A percentile compares a stretch with the other conserved stretches of the same genome.
phyloP scores from a whole-genome alignment of 305 asterid species.

The Fraxinus ornus region DNA sequence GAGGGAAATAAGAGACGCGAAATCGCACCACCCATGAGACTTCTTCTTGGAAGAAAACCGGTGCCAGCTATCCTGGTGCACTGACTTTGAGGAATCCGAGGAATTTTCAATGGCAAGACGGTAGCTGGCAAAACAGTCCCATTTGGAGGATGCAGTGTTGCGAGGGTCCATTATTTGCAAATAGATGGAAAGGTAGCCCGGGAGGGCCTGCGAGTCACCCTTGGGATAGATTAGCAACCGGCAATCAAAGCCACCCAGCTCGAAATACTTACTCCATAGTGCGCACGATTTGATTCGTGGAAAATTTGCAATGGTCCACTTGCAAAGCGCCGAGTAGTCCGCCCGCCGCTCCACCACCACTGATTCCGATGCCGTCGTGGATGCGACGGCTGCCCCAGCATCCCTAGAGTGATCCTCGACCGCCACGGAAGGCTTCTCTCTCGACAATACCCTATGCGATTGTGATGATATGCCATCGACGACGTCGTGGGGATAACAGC shows the following conservation, averaged over 20 bases:
- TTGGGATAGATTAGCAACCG: conserved; percentile 85
- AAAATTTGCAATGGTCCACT: conserved; percentile 83
- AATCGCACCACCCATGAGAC: conserved; percentile 99
- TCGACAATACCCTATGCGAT: conserved; percentile 5
- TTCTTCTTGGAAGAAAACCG: conserved; percentile 88
- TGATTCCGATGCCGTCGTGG: conserved; percentile 57
- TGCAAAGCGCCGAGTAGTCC: conserved; percentile 75
- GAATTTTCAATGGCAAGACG: conserved; percentile 80
- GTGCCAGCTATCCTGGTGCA: conserved; percentile 98
- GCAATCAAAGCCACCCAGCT: conserved; percentile 93
- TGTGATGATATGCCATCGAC: conserved; percentile 23
- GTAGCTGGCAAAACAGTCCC: conserved; percentile 98
- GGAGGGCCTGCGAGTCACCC: conserved; percentile 95
- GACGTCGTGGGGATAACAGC: conserved; percentile 17
- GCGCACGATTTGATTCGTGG: conserved; percentile 75
- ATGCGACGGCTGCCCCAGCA: conserved; percentile 31
- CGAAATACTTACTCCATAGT: conserved; percentile 95
- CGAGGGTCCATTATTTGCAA: conserved; percentile 92
- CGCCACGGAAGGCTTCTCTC: conserved; percentile 56
- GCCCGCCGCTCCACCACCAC: conserved; percentile 71
- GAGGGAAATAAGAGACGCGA: conserved; percentile 70
- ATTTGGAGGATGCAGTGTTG: conserved; percentile 69
- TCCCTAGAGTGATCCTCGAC: conserved; percentile 55
- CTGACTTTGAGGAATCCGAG: conserved; percentile 62
- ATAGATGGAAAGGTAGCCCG: conserved; percentile 67